These are phyloP conservation scores for Rhynchosporium secalis DNA, from an alignment of 2,329 filamentous ascomycete species.

Conservation along the genomic window DNA sequence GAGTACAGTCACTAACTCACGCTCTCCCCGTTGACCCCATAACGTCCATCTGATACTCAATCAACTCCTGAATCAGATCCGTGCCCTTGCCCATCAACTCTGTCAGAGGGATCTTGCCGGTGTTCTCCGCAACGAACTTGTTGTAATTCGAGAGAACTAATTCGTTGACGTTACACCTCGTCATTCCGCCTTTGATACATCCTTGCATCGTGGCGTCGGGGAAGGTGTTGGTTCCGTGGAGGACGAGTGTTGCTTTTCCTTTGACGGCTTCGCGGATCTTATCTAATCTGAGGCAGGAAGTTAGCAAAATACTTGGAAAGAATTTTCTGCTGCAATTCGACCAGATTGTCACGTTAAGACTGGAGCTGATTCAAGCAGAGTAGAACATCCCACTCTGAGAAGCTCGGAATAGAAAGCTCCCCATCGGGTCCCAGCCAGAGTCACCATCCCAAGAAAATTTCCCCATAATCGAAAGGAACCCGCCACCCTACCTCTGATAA, in stretches of 20 bases:
- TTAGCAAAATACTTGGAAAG: neutral
- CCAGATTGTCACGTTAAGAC: too few species aligned
- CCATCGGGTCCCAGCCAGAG: too few species aligned
- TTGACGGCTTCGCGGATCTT: slow-evolving; percentile 41
- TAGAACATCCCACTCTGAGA: too few species aligned
- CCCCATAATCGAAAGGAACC: neutral
- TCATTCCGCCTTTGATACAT: slow-evolving; percentile 54
- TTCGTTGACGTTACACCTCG: slow-evolving; percentile 61
- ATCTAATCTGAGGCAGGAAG: slow-evolving; percentile 41
- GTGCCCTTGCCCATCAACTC: slow-evolving; percentile 48
- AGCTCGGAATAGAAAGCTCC: too few species aligned
- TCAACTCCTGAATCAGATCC: slow-evolving; percentile 39
- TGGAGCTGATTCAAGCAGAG: too few species aligned
- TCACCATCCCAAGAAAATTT: too few species aligned
- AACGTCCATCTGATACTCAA: slow-evolving; percentile 37
- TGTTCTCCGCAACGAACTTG: slow-evolving; percentile 45
- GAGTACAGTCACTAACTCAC: neutral
- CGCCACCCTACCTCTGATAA: slow-evolving; percentile 45
- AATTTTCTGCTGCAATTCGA: neutral
- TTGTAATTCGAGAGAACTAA: slow-evolving; percentile 53
- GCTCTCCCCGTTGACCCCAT: slow-evolving; percentile 35
- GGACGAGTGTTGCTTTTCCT: slow-evolving; percentile 48
- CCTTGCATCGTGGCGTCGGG: slow-evolving; percentile 49
- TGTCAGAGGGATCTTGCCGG: slow-evolving; percentile 40
- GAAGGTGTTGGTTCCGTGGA: slow-evolving; percentile 60